Evolutionary conservation across 2,329 filamentous ascomycete genomes (phyloP), one percentile per base, ranked within the genome.

Genomic region (Hymenoscyphus linearis): DNA sequence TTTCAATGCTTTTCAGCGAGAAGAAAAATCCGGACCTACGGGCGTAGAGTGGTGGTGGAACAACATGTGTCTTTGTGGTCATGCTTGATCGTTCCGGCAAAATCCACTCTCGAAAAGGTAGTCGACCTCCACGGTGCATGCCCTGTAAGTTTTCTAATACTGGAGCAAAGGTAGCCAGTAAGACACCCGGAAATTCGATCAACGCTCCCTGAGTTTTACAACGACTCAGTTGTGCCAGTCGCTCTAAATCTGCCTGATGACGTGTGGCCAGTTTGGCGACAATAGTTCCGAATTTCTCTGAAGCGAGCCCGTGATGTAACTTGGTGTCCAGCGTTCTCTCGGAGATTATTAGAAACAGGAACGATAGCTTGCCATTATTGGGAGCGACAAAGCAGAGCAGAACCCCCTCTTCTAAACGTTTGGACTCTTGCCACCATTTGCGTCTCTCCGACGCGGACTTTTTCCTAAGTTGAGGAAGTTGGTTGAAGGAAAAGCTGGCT

Each of bases 91-190:
- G 55, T 14, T 52, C 66, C 59, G 3, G 68, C 59, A 52, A n/a
- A 47, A 71, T 65, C 67, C 69, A 70, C 57, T 69, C 64, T 5
- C 60, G 56, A 40, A 72, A 71, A 9, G 70, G 69, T 10, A 85
- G 59, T 25, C 77, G 67, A 0, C 70, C 71, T 14, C 62, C 71
- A 6, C 67, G 64, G 3, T 76, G 76, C 74, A 86, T 82, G 0
- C 71, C 68, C 66, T 88, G 82, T 2, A 89, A 73, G 0, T 80
- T 80, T 36, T 76, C 71, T 0, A 88, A 74, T 0, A 80, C 85
- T 22, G 82, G 81, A 18, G 70, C 52, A 47, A 72, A 74, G 6
- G 71, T 69, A 2, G 67, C 66, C 52, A 68, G 70, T 13, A 74
- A 56, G 4, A 74, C 62, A 4, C 68, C 68, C 1, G 71, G 72